phyloP scores from a whole-genome alignment of 2,329 filamentous ascomycete species.

The Claviceps sorghi region DNA sequence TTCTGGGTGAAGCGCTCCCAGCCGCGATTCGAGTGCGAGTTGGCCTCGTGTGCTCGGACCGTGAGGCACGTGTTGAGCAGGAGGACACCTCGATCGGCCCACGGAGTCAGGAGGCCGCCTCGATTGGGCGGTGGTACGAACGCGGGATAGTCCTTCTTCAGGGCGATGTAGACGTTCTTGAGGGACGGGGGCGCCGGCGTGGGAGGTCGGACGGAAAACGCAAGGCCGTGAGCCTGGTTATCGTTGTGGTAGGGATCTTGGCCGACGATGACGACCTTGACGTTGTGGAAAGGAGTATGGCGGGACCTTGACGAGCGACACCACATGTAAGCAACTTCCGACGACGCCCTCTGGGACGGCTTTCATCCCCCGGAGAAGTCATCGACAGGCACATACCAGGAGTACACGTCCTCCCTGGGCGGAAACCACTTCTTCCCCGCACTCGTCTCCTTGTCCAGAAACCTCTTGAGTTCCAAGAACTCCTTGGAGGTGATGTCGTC shows the following conservation, averaged over 20 bases:
- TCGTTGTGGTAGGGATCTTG: slow-evolving; percentile 95
- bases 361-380: background rate
- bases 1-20: slow-evolving; percentile 92
- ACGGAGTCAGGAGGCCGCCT: slow-evolving; percentile 73
- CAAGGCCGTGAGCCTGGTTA: slow-evolving; percentile 91
- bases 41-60: slow-evolving; percentile 76
- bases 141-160: slow-evolving; percentile 74
- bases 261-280: slow-evolving; percentile 86
- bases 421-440: slow-evolving; percentile 72
- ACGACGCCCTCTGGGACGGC: background rate
- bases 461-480: slow-evolving; percentile 79
- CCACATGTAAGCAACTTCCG: background rate
- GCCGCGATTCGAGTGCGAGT: slow-evolving; percentile 70
- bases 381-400: slow-evolving; percentile 48
- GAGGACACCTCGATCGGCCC: slow-evolving; percentile 86
- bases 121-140: slow-evolving; percentile 64
- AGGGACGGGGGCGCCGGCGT: slow-evolving; percentile 80
- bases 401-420: slow-evolving; percentile 79
- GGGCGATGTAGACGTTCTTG: slow-evolving; percentile 80
- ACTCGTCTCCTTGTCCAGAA: slow-evolving; percentile 63
- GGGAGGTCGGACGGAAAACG: slow-evolving; percentile 85
- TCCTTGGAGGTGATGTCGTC: slow-evolving; percentile 67
- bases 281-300: slow-evolving; percentile 72
- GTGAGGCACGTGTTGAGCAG: slow-evolving; percentile 92
- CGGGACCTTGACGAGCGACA: slow-evolving; percentile 18